Percentiles rank a stretch among this genome's conserved stretches.
Conservation (phyloP, 2,329 filamentous ascomycete species). For the Nemania diffusa region DNA sequence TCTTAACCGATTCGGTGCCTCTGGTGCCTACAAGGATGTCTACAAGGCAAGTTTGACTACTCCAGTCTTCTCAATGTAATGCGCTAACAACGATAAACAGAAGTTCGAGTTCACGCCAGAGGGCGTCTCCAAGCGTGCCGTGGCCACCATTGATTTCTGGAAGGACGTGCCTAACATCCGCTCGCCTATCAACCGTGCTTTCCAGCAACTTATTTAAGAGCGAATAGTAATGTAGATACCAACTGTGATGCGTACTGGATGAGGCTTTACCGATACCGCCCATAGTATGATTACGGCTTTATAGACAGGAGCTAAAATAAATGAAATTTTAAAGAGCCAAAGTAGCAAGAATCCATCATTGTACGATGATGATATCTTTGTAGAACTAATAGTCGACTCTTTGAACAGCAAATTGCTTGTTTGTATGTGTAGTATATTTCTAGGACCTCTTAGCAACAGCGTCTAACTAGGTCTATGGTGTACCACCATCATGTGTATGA, state of each 20-base stretch:
- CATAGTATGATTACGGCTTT: conserved; percentile 37
- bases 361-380: not conserved
- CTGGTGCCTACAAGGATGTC: conserved; percentile 95
- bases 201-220: conserved; percentile 90
- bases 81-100: conserved; percentile 62
- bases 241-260: conserved; percentile 19
- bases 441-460: not conserved
- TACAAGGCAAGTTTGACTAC: conserved; percentile 74
- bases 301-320: conserved; percentile 46
- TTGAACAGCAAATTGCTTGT: not conserved
- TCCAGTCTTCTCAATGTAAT: conserved; percentile 27
- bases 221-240: conserved; percentile 31
- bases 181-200: conserved; percentile 95
- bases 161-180: conserved; percentile 91
- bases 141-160: conserved; percentile 95
- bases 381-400: not conserved
- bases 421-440: not conserved
- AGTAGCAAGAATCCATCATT: not conserved
- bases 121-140: conserved; percentile 93
- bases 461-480: not conserved
- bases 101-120: conserved; percentile 99
- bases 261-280: conserved; percentile 37
- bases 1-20: conserved; percentile 98
- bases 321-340: conserved; percentile 32
- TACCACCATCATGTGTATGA: not conserved